Evolutionary conservation across 345 rosid species (phyloP).

Genomic region (Xanthoceras sorbifolium): DNA sequence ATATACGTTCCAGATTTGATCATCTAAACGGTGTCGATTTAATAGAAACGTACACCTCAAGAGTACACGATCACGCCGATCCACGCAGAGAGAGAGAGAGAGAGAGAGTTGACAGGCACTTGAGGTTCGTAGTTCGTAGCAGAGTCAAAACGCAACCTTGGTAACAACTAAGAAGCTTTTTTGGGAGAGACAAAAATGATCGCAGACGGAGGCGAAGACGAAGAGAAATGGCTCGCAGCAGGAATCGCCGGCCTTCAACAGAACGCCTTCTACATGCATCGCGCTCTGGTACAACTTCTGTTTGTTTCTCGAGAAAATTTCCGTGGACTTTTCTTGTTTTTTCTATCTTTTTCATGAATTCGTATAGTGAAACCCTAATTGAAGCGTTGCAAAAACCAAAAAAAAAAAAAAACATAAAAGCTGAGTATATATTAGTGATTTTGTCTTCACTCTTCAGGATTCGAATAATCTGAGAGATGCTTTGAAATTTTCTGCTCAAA

Average conservation of each 20-base stretch:
- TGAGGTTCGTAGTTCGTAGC: constrained; percentile 17
- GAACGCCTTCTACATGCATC: constrained; percentile 97
- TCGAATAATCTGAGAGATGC: constrained; percentile 96
- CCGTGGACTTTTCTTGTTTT: background rate
- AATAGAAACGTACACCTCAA: constrained; percentile 8
- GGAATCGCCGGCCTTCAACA: constrained; percentile 94
- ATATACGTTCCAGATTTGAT: background rate
- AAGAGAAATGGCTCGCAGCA: constrained; percentile 97
- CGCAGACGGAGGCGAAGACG: constrained; percentile 85
- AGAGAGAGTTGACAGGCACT: constrained; percentile 30
- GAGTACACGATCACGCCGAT: constrained; percentile 26
- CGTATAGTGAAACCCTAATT: constrained; percentile 31
- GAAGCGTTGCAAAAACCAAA: background rate
- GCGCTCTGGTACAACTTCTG: constrained; percentile 69
- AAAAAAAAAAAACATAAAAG: background rate
- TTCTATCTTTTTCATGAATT: constrained; percentile 1
- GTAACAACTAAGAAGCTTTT: constrained; percentile 10
- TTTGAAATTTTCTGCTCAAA: constrained; percentile 97
- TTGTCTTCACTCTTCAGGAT: constrained; percentile 48
- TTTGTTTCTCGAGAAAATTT: constrained; percentile 23
- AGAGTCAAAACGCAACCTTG: constrained; percentile 42
- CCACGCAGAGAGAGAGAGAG: constrained; percentile 3
- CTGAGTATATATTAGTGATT: background rate
- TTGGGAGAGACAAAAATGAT: constrained; percentile 53
- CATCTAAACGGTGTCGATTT: constrained; percentile 4